These are phyloP conservation scores for Jatropha multifida DNA, from an alignment of 441 rosid genomes.

Conservation along the genomic window DNA sequence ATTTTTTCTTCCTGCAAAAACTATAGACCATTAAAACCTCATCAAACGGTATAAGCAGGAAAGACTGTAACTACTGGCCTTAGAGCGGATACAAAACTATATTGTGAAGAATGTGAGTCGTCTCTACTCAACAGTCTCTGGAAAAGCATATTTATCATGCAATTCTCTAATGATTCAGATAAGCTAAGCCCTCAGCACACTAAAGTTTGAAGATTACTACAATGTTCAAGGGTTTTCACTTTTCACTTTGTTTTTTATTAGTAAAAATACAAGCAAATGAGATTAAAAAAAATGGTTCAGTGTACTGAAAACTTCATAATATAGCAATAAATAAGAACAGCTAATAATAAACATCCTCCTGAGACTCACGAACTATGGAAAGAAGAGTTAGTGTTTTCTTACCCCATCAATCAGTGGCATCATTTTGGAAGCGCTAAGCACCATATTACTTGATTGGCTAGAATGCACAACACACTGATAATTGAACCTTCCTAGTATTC, in stretches of 20 bases:
- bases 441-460: conserved; percentile 35
- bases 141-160: not conserved
- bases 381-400: conserved; percentile 30
- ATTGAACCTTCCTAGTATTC: conserved; percentile 29
- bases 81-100: not conserved
- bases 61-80: conserved; percentile 16
- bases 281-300: not conserved
- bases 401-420: conserved; percentile 42
- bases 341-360: not conserved
- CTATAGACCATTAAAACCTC: conserved; percentile 14
- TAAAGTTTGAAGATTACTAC: conserved; percentile 5
- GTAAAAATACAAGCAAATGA: conserved; percentile 1
- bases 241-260: not conserved
- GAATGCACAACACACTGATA: conserved; percentile 34
- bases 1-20: conserved; percentile 49
- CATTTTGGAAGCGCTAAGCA: conserved; percentile 36
- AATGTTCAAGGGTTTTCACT: conserved; percentile 3
- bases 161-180: not conserved
- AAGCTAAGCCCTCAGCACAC: conserved; percentile 7
- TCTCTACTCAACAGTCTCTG: not conserved
- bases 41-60: conserved; percentile 17
- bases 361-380: conserved; percentile 14
- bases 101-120: not conserved
- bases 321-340: not conserved
- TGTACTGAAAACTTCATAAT: not conserved